Base-by-base conservation (phyloP, 768 basidiomycete genomes). In the Boletellus ananas region DNA sequence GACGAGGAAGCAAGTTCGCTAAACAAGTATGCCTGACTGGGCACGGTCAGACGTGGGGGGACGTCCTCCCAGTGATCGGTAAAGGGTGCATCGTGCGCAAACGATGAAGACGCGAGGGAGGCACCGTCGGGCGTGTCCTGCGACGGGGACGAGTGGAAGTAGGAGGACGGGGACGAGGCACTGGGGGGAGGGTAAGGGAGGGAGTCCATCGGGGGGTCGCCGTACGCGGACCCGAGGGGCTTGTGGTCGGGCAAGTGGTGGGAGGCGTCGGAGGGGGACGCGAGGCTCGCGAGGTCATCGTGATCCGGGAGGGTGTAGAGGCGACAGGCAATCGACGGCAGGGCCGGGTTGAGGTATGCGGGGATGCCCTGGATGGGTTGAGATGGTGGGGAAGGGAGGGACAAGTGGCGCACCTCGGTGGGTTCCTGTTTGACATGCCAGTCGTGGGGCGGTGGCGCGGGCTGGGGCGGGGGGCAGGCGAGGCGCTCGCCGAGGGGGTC, bases 151-250 rank as follows among this genome's bases (percentile, higher is more conserved):
- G 56, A 38, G 8, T 34, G 52, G 25, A 68, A 70, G 16, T 49
- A 61, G 0, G 56, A 51, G 4, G 63, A 55, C 23, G 23, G 23
- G 11, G 66, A 61, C 6, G 49, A 37, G 2, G 61, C 36, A 17
- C 48, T 60, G 12, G 66, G 66, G 4, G 66, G 68, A 1, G 67
- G 61, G 27, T 43, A 67, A 0, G 66, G 66, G 11, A 70, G 35
- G 6, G 58, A 68, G 39, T 69, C 68, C 68, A 68, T 68, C 3
- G 62, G 67, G 0, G 67, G 67, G 16, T 56, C 58, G 1, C 56
- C 43, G 8, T 58, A 57, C n/a, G 52, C 0, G 1, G 9, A 44
- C 2, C 3, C 29, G 29, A 29, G 9, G 29, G 29, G 7, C 36
- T 40, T n/a, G 6, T 51, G 20, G 39, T 39, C 46, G 3, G 37